Evolutionary conservation across 2,329 filamentous ascomycete genomes (phyloP).

Genomic region (Pseudogymnoascus sp.): DNA sequence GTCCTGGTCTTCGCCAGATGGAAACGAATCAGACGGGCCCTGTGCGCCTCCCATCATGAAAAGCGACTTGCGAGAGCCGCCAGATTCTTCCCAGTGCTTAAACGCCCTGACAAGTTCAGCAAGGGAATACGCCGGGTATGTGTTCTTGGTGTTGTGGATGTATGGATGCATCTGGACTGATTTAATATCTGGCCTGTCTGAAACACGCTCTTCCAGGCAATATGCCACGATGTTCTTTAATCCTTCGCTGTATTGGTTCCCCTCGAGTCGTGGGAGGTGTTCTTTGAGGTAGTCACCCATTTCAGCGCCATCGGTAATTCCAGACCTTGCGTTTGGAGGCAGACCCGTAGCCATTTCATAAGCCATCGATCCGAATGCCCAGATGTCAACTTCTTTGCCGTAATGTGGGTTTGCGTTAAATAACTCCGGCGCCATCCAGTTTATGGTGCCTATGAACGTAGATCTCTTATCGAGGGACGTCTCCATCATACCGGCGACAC

Average conservation of each 20-base stretch:
- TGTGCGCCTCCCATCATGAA: constrained; percentile 55
- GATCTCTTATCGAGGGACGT: constrained; percentile 68
- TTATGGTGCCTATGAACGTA: constrained; percentile 73
- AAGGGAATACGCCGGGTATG: constrained; percentile 58
- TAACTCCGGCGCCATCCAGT: constrained; percentile 82
- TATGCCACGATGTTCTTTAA: constrained; percentile 66
- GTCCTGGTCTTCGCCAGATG: constrained; percentile 44
- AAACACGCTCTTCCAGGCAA: constrained; percentile 62
- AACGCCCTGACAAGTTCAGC: constrained; percentile 63
- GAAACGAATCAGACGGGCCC: constrained; percentile 32
- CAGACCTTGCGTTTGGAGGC: constrained; percentile 60
- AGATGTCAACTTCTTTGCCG: constrained; percentile 70
- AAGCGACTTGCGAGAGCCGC: constrained; percentile 61
- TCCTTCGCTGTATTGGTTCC: constrained; percentile 60
- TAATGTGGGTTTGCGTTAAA: constrained; percentile 59
- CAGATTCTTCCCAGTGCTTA: constrained; percentile 67
- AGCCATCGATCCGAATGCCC: constrained; percentile 76
- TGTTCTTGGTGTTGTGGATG: constrained; percentile 53
- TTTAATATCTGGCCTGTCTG: constrained; percentile 61
- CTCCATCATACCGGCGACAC: constrained; percentile 72
- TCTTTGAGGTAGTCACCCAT: constrained; percentile 51
- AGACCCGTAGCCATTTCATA: constrained; percentile 74
- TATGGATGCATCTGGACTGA: constrained; percentile 64
- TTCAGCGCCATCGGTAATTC: constrained; percentile 36
- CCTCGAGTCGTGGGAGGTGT: constrained; percentile 62